phyloP scores from a whole-genome alignment of 129 eudicot species.

The Helianthus tuberosus region DNA sequence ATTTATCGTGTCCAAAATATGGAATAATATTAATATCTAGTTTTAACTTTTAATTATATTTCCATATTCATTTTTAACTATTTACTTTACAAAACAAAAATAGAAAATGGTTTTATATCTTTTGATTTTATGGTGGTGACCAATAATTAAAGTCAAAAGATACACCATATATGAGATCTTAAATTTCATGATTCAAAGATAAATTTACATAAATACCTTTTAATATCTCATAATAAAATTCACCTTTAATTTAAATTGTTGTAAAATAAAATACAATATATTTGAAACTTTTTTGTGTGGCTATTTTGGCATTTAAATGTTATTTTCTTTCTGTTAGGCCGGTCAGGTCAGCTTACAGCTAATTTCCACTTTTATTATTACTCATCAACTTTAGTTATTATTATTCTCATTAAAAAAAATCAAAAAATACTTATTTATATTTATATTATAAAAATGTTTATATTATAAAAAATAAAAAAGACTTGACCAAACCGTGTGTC shows the following conservation, averaged over 20 bases:
- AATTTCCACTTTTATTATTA: constrained; percentile 31
- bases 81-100: neutral
- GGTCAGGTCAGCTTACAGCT: constrained; percentile 45
- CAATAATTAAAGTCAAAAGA: neutral
- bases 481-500: constrained; percentile 52
- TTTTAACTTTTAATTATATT: neutral
- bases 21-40: neutral
- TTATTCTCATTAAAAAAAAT: neutral
- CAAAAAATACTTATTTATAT: neutral
- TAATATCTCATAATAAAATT: no score
- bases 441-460: neutral
- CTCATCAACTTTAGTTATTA: constrained; percentile 6
- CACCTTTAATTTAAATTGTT: neutral
- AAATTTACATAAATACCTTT: neutral
- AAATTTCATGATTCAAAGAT: neutral
- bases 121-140: neutral
- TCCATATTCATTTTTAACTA: neutral
- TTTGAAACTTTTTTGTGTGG: neutral
- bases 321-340: constrained; percentile 25
- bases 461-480: neutral
- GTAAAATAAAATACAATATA: neutral
- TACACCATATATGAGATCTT: neutral
- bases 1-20: neutral
- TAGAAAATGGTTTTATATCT: neutral
- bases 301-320: constrained; percentile 7